Evolutionary conservation across 2,329 filamentous ascomycete genomes (phyloP).

Genomic region (Alternaria panax): DNA sequence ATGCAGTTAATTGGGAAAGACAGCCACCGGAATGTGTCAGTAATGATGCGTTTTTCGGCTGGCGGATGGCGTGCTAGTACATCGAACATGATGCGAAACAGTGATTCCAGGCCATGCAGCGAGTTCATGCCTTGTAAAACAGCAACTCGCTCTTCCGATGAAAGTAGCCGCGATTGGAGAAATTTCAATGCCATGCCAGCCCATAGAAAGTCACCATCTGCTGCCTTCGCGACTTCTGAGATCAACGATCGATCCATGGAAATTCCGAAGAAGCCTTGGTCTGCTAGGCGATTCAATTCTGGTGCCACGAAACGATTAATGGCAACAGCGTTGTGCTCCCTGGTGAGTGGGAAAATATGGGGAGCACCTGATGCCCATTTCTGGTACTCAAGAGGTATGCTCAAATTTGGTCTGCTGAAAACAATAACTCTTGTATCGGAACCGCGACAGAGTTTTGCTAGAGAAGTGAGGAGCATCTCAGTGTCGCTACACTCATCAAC

Average conservation of each 20-base stretch:
- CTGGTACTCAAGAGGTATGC: constrained; percentile 38
- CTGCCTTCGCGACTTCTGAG: constrained; percentile 20
- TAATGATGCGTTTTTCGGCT: constrained; percentile 31
- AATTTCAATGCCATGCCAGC: constrained; percentile 33
- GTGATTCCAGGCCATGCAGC: constrained; percentile 29
- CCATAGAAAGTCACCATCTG: constrained; percentile 43
- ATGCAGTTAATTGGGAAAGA: constrained; percentile 34
- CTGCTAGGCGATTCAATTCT: constrained; percentile 34
- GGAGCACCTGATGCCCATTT: constrained; percentile 40
- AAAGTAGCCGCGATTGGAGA: constrained; percentile 33
- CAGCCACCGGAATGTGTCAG: constrained; percentile 38
- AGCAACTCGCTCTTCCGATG: constrained; percentile 33
- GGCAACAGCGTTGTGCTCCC: constrained; percentile 25
- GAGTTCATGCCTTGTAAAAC: constrained; percentile 26
- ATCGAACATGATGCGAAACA: constrained; percentile 33
- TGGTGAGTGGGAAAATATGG: constrained; percentile 30
- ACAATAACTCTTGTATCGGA: constrained; percentile 36
- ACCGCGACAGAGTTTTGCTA: constrained; percentile 34
- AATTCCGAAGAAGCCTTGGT: constrained; percentile 42
- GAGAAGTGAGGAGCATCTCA: constrained; percentile 24
- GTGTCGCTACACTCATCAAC: constrained; percentile 37
- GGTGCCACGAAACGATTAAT: constrained; percentile 28
- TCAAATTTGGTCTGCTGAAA: constrained; percentile 36
- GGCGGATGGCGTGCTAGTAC: constrained; percentile 24
- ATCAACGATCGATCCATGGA: constrained; percentile 35